phyloP scores from a whole-genome alignment of 345 rosid species.

The Boechera divaricarpa region DNA sequence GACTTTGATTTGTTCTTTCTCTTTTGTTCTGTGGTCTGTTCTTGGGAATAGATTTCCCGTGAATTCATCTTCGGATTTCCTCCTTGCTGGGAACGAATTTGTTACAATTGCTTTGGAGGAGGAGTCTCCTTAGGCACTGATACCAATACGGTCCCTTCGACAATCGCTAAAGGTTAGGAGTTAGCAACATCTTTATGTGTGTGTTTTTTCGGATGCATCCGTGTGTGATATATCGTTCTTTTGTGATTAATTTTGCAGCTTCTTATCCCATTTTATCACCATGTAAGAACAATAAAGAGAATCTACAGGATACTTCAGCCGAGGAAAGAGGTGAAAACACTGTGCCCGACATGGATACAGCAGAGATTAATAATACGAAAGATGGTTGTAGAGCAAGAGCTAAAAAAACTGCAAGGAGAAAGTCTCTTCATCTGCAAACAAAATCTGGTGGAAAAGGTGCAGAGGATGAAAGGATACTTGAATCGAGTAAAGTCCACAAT shows the following conservation, averaged over 20 bases:
- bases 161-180: slow-evolving; percentile 37
- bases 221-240: not conserved
- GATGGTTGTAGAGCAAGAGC: slow-evolving; percentile 17
- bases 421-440: slow-evolving; percentile 23
- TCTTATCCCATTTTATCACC: slow-evolving; percentile 33
- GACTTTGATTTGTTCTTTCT: not conserved
- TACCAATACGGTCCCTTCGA: slow-evolving; percentile 1
- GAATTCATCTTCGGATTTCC: slow-evolving; percentile 86
- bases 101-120: slow-evolving; percentile 45
- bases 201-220: slow-evolving; percentile 15
- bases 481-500: not conserved
- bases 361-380: not conserved
- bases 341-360: not conserved
- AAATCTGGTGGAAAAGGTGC: not conserved
- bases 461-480: not conserved
- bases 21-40: not conserved
- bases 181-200: slow-evolving; percentile 21
- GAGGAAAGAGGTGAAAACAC: slow-evolving; percentile 16
- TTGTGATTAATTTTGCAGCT: slow-evolving; percentile 33
- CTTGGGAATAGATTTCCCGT: slow-evolving; percentile 54
- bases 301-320: slow-evolving; percentile 9
- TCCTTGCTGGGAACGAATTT: slow-evolving; percentile 64
- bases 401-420: slow-evolving; percentile 2
- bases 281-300: slow-evolving; percentile 11
- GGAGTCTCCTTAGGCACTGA: slow-evolving; percentile 17